These are phyloP conservation scores for Monosporozyma servazzii DNA, from an alignment of 805 yeast species.

Conservation along the genomic window DNA sequence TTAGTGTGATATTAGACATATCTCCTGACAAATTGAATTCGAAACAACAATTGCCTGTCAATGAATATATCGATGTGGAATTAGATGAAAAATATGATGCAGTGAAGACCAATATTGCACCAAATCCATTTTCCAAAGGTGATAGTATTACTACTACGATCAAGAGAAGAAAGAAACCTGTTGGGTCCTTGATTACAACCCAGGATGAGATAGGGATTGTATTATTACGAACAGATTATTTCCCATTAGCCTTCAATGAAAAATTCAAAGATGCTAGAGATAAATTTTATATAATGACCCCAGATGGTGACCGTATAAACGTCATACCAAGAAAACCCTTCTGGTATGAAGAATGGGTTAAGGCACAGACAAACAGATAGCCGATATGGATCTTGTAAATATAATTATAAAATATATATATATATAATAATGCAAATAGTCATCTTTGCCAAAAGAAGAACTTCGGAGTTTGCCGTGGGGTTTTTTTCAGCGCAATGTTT, in stretches of 20 bases:
- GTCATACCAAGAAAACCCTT: slow-evolving; percentile 17
- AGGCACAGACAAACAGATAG: not conserved
- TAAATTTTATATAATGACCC: slow-evolving; percentile 8
- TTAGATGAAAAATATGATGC: slow-evolving; percentile 2
- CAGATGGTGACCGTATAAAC: not conserved
- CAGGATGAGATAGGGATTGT: slow-evolving; percentile 60
- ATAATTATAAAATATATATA: not conserved
- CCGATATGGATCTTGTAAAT: not conserved
- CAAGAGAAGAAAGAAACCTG: slow-evolving; percentile 35
- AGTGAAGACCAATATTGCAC: not conserved
- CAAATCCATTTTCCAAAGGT: not conserved
- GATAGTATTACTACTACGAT: no score
- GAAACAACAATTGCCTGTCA: not conserved
- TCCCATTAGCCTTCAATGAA: slow-evolving; percentile 18
- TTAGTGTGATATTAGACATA: slow-evolving; percentile 42
- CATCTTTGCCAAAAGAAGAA: not conserved
- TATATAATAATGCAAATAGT: not conserved
- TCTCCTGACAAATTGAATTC: slow-evolving; percentile 3
- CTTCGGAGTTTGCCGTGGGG: not conserved
- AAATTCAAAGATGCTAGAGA: slow-evolving; percentile 7
- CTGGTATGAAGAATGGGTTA: slow-evolving; percentile 12
- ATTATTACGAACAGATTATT: slow-evolving; percentile 42
- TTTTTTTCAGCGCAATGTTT: not conserved
- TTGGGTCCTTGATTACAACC: slow-evolving; percentile 53
- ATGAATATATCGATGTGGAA: slow-evolving; percentile 9